A percentile compares a stretch with the other conserved stretches of the same genome.
Conservation (phyloP, 1,284 basidiomycete species). For the Sphaerobolus stellatus region DNA sequence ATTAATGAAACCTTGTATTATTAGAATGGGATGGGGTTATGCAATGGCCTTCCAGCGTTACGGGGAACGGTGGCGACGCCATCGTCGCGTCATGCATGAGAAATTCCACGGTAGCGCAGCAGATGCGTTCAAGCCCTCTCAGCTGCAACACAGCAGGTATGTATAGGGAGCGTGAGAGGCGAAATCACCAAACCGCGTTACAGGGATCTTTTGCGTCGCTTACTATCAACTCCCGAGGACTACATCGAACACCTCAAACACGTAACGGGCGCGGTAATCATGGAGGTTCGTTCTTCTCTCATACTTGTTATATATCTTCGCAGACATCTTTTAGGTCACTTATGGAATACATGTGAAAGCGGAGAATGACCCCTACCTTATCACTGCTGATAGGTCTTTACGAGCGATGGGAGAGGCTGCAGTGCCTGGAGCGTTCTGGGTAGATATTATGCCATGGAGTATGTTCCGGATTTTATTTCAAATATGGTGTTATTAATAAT, state of each 20-base stretch:
- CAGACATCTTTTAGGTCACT: no score
- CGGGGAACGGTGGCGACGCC: no score
- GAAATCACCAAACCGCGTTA: no score
- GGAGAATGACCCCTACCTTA: conserved; percentile 33
- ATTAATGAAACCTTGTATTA: no score
- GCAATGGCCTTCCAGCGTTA: no score
- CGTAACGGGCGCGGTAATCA: neutral
- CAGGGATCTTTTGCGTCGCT: neutral
- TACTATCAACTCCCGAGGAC: neutral
- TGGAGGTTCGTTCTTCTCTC: conserved; percentile 11
- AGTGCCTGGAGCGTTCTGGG: conserved; percentile 19
- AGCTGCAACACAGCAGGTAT: no score
- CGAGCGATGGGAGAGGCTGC: neutral
- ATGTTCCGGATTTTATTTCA: conserved; percentile 8
- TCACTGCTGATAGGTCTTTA: conserved; percentile 10
- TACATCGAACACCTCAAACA: conserved; percentile 3
- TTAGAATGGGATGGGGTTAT: no score
- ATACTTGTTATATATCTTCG: no score
- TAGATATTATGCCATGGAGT: conserved; percentile 27
- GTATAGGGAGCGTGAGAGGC: no score
- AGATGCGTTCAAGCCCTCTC: no score
- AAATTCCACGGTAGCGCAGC: no score
- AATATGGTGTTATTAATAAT: neutral
- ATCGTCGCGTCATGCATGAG: no score
- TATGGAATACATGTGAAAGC: conserved; percentile 37